phyloP scores from a whole-genome alignment of 2,329 filamentous ascomycete genomes.

The Ophiostoma ulmi region DNA sequence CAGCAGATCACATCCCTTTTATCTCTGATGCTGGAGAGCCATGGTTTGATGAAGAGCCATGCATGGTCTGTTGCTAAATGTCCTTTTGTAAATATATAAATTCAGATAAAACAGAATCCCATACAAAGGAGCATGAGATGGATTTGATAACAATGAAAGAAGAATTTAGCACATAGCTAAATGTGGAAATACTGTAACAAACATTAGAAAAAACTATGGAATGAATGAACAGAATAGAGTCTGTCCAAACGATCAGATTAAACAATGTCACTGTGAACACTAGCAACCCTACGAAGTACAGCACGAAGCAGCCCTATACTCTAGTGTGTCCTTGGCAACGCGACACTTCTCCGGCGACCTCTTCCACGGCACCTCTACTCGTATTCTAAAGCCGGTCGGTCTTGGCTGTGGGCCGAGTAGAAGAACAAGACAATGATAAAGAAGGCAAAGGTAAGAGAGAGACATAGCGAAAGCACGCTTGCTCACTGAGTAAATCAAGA shows the following conservation, averaged over 20 bases:
- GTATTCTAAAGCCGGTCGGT: no score
- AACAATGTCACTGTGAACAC: background rate
- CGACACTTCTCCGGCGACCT: background rate
- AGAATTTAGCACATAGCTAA: background rate
- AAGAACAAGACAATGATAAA: no score
- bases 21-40: background rate
- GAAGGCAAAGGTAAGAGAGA: no score
- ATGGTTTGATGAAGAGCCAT: background rate
- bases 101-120: background rate
- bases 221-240: background rate
- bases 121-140: background rate
- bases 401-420: no score
- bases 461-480: no score
- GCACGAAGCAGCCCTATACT: background rate
- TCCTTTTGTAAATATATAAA: background rate
- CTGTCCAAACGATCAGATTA: background rate
- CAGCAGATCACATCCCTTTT: conserved; percentile 13
- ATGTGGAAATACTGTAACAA: background rate
- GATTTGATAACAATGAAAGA: background rate
- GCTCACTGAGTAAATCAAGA: no score
- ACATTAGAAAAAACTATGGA: background rate
- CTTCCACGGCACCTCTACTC: background rate
- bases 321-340: background rate
- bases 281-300: background rate
- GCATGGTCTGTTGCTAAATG: background rate